Conservation (phyloP, 805 yeast genomes). For the Saccharomycopsis sp. region DNA sequence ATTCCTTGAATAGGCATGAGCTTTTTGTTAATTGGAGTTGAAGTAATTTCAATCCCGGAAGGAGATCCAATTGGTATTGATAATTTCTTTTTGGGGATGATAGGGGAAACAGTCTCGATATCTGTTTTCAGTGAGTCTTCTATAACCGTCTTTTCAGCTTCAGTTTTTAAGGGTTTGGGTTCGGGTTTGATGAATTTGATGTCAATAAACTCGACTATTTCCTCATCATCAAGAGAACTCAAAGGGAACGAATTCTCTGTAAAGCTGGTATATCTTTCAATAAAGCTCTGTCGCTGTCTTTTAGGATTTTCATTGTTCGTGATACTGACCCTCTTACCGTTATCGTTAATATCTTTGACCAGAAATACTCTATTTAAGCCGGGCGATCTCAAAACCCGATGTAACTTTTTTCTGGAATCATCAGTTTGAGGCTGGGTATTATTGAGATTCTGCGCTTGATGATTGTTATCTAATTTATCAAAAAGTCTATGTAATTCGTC, state of each 20-base stretch:
- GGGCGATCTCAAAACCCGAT: not conserved
- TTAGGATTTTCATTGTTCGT: not conserved
- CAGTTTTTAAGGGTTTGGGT: not conserved
- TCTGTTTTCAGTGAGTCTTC: not conserved
- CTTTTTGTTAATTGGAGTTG: not conserved
- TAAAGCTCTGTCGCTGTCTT: not conserved
- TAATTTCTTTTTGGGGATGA: not conserved
- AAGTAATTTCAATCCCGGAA: not conserved
- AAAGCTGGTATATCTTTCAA: slow-evolving; percentile 7
- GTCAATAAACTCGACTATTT: slow-evolving; percentile 6
- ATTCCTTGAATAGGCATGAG: not conserved
- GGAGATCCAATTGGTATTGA: not conserved
- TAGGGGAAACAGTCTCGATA: not conserved
- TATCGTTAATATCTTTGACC: not conserved
- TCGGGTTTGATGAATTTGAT: slow-evolving; percentile 4
- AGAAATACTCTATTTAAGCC: not conserved
- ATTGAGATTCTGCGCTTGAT: not conserved
- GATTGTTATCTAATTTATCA: not conserved
- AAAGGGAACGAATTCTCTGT: slow-evolving; percentile 9
- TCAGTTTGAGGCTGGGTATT: not conserved
- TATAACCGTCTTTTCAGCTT: not conserved
- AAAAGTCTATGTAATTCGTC: slow-evolving; percentile 13
- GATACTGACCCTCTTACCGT: not conserved
- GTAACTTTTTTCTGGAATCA: not conserved
- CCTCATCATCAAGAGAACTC: slow-evolving; percentile 19